phyloP scores from a whole-genome alignment of 257 asterid genomes.

The Leptodermis oblonga region DNA sequence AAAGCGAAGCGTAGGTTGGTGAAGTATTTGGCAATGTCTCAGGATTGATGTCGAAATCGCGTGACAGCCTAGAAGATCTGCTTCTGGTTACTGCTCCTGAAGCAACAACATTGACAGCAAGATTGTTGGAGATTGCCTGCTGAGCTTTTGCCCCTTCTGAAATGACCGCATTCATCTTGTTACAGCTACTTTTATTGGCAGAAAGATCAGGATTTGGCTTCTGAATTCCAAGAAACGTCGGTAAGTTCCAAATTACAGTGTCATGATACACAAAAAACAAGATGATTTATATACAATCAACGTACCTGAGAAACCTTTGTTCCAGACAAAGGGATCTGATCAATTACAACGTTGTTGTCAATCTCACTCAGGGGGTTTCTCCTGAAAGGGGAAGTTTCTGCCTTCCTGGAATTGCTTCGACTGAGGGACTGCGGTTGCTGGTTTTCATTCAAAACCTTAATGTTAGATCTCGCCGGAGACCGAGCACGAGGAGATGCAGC shows the following conservation, averaged over 20 bases:
- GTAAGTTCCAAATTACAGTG: neutral
- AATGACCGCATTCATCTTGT: constrained; percentile 8
- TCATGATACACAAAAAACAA: too few relatives aligned
- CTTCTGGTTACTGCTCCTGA: constrained; percentile 46
- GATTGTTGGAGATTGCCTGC: constrained; percentile 20
- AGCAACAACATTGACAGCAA: constrained; percentile 43
- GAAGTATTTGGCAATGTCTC: constrained; percentile 51
- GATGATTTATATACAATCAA: too few relatives aligned
- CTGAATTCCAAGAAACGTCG: constrained; percentile 14
- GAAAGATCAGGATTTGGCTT: constrained; percentile 40
- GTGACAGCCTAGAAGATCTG: constrained; percentile 71
- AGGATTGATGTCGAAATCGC: constrained; percentile 66
- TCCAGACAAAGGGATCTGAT: constrained; percentile 23
- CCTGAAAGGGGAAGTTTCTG: constrained; percentile 72
- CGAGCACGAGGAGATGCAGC: constrained; percentile 82
- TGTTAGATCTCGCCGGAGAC: constrained; percentile 69
- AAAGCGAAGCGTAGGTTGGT: constrained; percentile 63
- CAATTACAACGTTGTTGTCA: constrained; percentile 46
- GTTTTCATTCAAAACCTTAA: constrained; percentile 36
- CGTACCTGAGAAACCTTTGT: constrained; percentile 18
- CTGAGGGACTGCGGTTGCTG: constrained; percentile 66
- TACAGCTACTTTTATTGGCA: constrained; percentile 19
- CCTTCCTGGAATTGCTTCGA: constrained; percentile 91
- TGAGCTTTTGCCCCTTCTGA: constrained; percentile 20
- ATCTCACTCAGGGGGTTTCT: constrained; percentile 83